Conservation (phyloP, 306 rosid species). For the Mimosa bimucronata region DNA sequence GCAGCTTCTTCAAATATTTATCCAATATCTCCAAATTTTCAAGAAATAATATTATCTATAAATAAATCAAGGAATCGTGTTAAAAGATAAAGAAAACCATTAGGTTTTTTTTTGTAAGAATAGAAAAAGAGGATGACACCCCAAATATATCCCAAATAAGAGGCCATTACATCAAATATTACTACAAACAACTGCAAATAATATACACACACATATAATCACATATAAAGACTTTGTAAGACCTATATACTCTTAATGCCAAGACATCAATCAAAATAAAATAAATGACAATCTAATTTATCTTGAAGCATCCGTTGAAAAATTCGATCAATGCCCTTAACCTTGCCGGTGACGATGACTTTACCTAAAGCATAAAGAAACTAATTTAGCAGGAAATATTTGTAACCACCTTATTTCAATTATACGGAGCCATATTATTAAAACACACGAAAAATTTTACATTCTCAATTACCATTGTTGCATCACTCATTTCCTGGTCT, state of each 20-base stretch:
- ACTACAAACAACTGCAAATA: not conserved
- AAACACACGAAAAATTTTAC: too few species aligned
- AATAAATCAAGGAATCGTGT: not conserved
- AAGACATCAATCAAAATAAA: not conserved
- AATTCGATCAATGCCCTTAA: not conserved
- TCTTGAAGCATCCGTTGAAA: not conserved
- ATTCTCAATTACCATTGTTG: not conserved
- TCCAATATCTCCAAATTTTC: too few species aligned
- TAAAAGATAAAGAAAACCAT: too few species aligned
- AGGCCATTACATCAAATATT: not conserved
- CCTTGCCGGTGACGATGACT: not conserved
- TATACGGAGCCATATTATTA: not conserved
- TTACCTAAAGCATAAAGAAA: not conserved
- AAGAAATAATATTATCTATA: too few species aligned
- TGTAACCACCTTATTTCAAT: not conserved
- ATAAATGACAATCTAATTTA: not conserved
- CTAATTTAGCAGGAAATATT: not conserved
- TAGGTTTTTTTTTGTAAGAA: too few species aligned
- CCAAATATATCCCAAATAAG: too few species aligned
- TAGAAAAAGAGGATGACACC: not conserved
- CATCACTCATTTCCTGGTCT: too few species aligned
- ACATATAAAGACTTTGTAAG: not conserved
- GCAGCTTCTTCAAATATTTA: too few species aligned
- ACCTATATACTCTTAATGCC: not conserved
- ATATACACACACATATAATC: not conserved